Evolutionary conservation across 108 stramenopile genomes (phyloP).

Genomic region (Cyclotella atomus): DNA sequence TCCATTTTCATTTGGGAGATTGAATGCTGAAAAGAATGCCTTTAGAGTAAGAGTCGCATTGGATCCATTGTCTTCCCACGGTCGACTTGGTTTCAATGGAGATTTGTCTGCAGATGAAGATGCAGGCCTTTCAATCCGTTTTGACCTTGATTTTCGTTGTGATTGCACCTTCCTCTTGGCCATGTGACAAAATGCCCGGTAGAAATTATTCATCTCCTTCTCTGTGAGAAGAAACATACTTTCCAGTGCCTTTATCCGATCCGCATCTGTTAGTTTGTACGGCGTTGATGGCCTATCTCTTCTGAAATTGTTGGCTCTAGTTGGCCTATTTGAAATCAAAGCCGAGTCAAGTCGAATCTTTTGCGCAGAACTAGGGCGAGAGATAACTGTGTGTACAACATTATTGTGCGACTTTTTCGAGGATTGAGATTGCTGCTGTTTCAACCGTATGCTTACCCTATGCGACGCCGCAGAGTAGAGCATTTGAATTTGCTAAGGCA

Average conservation of each 20-base stretch:
- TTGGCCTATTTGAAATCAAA: constrained; percentile 3
- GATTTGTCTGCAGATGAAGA: no score
- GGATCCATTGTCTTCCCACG: constrained; percentile 17
- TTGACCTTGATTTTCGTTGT: neutral
- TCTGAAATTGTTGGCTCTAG: neutral
- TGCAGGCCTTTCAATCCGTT: no score
- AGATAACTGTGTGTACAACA: neutral
- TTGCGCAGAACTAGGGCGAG: neutral
- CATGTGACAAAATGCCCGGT: constrained; percentile 35
- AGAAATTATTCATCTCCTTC: constrained; percentile 24
- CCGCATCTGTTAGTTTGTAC: constrained; percentile 1
- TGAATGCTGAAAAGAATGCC: constrained; percentile 22
- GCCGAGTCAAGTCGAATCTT: constrained; percentile 1
- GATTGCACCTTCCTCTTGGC: constrained; percentile 14
- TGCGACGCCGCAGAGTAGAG: no score
- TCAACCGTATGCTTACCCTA: no score
- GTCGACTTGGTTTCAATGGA: neutral
- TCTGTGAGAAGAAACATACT: constrained; percentile 19
- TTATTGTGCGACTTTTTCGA: neutral
- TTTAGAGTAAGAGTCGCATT: constrained; percentile 4
- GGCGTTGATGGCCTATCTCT: constrained; percentile 2
- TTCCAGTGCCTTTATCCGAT: constrained; percentile 13
- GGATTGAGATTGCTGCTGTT: neutral
- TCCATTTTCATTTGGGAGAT: constrained; percentile 21
- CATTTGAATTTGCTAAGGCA: no score